Base-by-base conservation (phyloP, 2,329 filamentous ascomycete genomes). In the Fusarium torulosum region DNA sequence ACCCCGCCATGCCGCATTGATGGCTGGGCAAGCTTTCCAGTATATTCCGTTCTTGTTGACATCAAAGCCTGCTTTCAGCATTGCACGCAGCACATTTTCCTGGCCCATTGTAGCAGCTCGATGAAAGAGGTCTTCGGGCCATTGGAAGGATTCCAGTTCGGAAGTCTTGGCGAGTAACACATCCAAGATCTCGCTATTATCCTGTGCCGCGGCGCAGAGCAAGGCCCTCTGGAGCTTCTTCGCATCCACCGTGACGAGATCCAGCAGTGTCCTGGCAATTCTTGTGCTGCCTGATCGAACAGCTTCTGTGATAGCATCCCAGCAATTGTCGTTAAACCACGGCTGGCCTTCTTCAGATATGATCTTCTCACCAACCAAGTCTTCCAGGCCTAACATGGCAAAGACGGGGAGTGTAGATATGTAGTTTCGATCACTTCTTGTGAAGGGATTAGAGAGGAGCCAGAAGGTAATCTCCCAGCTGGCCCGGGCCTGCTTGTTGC, bases 401-500 rank as follows among this genome's bases (percentile, higher is more conserved):
- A 54, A 54, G 4, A 49, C 15, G 1, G 52, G 52, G 15, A 54
- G 42, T 0, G 15, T 40, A 1, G 52, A 54, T 31, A 15, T 40
- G 31, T 49, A 49, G 13, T 49, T 15, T 1, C 17, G 42, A 46
- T 27, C 11, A 2, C 11, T 54, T 14, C 52, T 49, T 15, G 52
- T 40, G 25, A 54, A 49, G 4, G 52, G 23, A 15, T 49, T 54
- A 2, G 52, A 54, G 0, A 54, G 7, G 6, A 54, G 8, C 52
- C 52, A 54, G 7, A 31, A 54, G 7, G 31, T 15, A 23, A 54
- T 10, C 6, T 54, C 42, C 52, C 52, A 54, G 8, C 13, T 7
- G 14, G 52, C 42, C n/a, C 52, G 42, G 6, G 23, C 4, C 14
- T 8, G 0, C 11, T 13, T 31, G 15, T 19, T n/a, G 2, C 2